These are phyloP conservation scores for Paramyrothecium sp. DNA, from an alignment of 2,329 filamentous ascomycete species.

Conservation along the genomic window DNA sequence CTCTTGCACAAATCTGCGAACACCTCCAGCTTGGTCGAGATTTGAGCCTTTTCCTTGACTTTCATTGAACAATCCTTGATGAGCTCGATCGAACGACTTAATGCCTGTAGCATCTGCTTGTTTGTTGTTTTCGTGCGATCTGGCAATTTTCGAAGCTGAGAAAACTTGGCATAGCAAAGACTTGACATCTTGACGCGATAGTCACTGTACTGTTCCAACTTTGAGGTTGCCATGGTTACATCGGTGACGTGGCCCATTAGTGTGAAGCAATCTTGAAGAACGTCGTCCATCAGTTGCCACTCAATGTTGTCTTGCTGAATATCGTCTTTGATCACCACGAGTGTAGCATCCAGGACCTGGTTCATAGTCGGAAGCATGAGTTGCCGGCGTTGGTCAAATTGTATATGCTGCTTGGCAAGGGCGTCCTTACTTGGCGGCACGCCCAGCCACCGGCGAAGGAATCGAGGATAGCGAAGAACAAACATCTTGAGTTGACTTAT, in stretches of 20 bases:
- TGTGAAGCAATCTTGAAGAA: constrained; percentile 54
- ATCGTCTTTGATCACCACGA: constrained; percentile 54
- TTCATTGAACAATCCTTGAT: constrained; percentile 51
- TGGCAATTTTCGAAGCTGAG: constrained; percentile 45
- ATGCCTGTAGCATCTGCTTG: constrained; percentile 49
- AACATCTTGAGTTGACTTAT: constrained; percentile 50
- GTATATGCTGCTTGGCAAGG: constrained; percentile 54
- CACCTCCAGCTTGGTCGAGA: constrained; percentile 64
- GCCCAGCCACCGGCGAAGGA: constrained; percentile 61
- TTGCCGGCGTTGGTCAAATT: constrained; percentile 60
- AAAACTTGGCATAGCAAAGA: constrained; percentile 65
- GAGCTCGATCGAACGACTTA: constrained; percentile 63
- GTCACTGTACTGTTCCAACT: constrained; percentile 32
- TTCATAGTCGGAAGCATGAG: constrained; percentile 50
- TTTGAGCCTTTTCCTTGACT: constrained; percentile 59
- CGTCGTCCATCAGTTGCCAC: constrained; percentile 57
- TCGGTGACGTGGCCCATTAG: constrained; percentile 54
- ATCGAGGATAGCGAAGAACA: constrained; percentile 57
- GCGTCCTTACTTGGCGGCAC: constrained; percentile 51
- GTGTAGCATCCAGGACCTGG: constrained; percentile 58
- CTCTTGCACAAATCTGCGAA: constrained; percentile 60
- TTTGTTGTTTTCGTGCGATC: constrained; percentile 33
- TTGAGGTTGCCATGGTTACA: constrained; percentile 23
- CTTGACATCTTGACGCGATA: constrained; percentile 69
- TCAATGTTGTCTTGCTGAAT: constrained; percentile 44